Evolutionary conservation across 208 protist genomes (phyloP), one percentile per base, ranked within the genome.

Genomic region (Tritrichomonas musculus): DNA sequence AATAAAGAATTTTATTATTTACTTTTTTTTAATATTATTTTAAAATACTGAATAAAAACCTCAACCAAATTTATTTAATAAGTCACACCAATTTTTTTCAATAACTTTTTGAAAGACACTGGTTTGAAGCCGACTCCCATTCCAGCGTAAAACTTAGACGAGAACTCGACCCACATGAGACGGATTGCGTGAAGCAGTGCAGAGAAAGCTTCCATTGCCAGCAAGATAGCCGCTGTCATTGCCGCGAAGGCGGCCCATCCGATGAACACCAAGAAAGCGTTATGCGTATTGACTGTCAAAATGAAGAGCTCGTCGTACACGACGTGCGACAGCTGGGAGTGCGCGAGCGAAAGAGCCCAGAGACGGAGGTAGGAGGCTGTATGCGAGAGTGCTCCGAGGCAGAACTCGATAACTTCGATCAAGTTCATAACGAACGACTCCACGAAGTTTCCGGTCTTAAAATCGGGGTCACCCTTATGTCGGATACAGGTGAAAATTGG

Each of bases 321-420:
- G 30, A 92, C 88, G 14, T 92, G 33, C 2, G 55, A 72, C 3
- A 92, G 33, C 33, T 92, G 88, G n/a, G 98, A 98, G 96, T 99
- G 99, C 30, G 99, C 99, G 13, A 99, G 96, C 0, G 98, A 99
- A 22, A 99, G 97, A 44, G 99, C 99, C 99, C 99, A 99, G 33
- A 99, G 97, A 96, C 99, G 97, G 8, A 99, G 96, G 95, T 99
- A 99, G 14, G 98, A 99, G 5, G 99, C 99, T 44, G 99, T 99
- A 96, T 99, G 99, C 17, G 98, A 99, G 72, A 99, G 97, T 94
- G 96, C 97, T 33, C 98, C 98, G 0, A 99, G 96, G 53, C 98
- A 96, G 94, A 98, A 99, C 95, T 99, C 99, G 94, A 99, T 99
- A 50, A 98, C 99, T 96, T 99, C 98, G 95, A 99, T 99, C 0